phyloP scores from a whole-genome alignment of 495 filamentous ascomycete genomes.

The Evansstolkia leycettana region DNA sequence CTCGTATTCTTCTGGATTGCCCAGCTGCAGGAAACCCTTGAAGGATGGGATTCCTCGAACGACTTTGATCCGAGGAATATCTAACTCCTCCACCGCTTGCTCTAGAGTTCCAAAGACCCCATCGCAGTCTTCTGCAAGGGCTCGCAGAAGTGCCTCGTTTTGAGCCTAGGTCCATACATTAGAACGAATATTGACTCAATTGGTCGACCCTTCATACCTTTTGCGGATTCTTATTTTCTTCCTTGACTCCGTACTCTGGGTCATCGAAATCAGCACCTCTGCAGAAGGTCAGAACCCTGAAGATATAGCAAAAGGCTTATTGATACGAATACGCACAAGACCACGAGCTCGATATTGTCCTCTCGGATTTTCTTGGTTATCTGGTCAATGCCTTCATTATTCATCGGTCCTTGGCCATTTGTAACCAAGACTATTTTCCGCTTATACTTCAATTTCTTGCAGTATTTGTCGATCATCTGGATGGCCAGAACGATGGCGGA shows the following conservation, averaged over 20 bases:
- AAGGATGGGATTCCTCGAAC: conserved; percentile 62
- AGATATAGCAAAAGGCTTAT: not conserved
- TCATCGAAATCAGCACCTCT: conserved; percentile 96
- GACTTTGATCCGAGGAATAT: conserved; percentile 64
- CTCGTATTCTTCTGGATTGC: conserved; percentile 61
- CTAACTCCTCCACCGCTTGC: conserved; percentile 65
- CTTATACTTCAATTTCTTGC: conserved; percentile 82
- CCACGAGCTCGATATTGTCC: conserved; percentile 60
- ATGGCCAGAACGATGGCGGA: conserved; percentile 79
- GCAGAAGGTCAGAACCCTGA: conserved; percentile 15
- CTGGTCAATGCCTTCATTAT: conserved; percentile 46
- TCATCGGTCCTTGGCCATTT: conserved; percentile 59
- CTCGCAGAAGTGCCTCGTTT: conserved; percentile 58
- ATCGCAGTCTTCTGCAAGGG: conserved; percentile 49
- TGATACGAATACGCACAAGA: conserved; percentile 49
- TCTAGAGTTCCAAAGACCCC: conserved; percentile 72
- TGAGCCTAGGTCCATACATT: conserved; percentile 25
- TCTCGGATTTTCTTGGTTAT: conserved; percentile 61
- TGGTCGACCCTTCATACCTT: conserved; percentile 40
- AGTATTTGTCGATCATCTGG: conserved; percentile 69
- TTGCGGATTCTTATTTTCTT: conserved; percentile 66
- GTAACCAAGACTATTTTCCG: conserved; percentile 77
- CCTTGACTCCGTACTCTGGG: conserved; percentile 77
- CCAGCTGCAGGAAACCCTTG: conserved; percentile 69
- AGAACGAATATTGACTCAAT: not conserved